phyloP scores from a whole-genome alignment of 2,329 filamentous ascomycete genomes.

The Aspergillus sp. region DNA sequence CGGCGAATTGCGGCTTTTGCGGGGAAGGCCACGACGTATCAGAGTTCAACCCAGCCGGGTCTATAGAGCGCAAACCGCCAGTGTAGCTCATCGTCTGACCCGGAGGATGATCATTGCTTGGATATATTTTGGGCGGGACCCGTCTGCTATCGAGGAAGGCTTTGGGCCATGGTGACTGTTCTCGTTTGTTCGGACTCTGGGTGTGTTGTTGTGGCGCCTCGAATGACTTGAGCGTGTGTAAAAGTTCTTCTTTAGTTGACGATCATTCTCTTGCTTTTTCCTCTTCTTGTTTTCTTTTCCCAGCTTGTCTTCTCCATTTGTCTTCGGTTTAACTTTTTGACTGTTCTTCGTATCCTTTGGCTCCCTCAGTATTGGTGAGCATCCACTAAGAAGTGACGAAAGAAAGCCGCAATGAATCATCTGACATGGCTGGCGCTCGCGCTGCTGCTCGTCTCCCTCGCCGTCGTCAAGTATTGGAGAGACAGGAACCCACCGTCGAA shows the following conservation, averaged over 20 bases:
- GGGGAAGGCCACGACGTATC: conserved; percentile 26
- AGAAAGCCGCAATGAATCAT: conserved; percentile 29
- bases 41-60: conserved; percentile 18
- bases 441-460: conserved; percentile 27
- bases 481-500: not conserved
- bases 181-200: conserved; percentile 9
- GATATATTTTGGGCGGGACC: conserved; percentile 21
- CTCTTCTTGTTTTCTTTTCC: conserved; percentile 6
- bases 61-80: conserved; percentile 12
- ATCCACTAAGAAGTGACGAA: not conserved
- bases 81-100: conserved; percentile 25
- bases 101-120: conserved; percentile 18
- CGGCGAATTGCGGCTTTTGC: conserved; percentile 28
- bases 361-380: conserved; percentile 12
- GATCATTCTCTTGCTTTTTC: conserved; percentile 9
- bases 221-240: conserved; percentile 10
- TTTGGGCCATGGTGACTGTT: conserved; percentile 16
- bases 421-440: conserved; percentile 28
- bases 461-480: conserved; percentile 13
- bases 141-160: conserved; percentile 11
- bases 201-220: conserved; percentile 13
- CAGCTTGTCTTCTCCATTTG: conserved; percentile 2
- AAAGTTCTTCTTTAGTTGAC: conserved; percentile 11
- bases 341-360: conserved; percentile 3
- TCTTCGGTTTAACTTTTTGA: conserved; percentile 1